A percentile compares a stretch with the other conserved stretches of the same genome.
phyloP scores from a whole-genome alignment of 768 basidiomycete genomes.

The Leucosporidium creatinivorum region DNA sequence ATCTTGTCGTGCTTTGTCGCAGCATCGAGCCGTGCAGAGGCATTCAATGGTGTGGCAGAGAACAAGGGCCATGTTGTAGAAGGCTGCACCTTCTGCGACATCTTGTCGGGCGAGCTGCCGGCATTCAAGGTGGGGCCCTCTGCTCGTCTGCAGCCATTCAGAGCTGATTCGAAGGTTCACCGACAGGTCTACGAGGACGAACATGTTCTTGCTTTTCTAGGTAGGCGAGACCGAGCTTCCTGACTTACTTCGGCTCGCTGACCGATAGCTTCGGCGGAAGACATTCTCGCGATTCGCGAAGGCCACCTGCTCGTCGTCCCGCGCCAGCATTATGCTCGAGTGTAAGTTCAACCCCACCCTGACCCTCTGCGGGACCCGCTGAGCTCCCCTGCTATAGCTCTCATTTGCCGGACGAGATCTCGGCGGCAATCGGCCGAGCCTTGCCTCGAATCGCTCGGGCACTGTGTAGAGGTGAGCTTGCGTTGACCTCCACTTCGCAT shows the following conservation, averaged over 20 bases:
- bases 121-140: slow-evolving; percentile 1
- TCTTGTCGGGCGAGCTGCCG: neutral
- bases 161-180: neutral
- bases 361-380: no score
- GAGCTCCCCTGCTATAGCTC: neutral
- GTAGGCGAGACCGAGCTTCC: neutral
- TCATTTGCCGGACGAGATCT: slow-evolving; percentile 8
- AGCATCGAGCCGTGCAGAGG: neutral
- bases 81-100: slow-evolving; percentile 19
- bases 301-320: slow-evolving; percentile 19
- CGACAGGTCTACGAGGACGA: slow-evolving; percentile 1
- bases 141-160: neutral
- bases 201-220: slow-evolving; percentile 1
- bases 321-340: slow-evolving; percentile 7
- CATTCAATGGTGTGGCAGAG: neutral
- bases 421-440: slow-evolving; percentile 7
- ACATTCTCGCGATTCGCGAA: slow-evolving; percentile 1
- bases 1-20: neutral
- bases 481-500: no score
- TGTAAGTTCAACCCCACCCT: neutral
- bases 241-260: neutral
- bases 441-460: slow-evolving; percentile 14
- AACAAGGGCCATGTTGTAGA: neutral
- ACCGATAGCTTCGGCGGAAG: neutral
- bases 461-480: neutral